These are phyloP conservation scores for Pseudoneurospora amorphoporcata DNA, from an alignment of 495 filamentous ascomycete genomes.

Conservation along the genomic window DNA sequence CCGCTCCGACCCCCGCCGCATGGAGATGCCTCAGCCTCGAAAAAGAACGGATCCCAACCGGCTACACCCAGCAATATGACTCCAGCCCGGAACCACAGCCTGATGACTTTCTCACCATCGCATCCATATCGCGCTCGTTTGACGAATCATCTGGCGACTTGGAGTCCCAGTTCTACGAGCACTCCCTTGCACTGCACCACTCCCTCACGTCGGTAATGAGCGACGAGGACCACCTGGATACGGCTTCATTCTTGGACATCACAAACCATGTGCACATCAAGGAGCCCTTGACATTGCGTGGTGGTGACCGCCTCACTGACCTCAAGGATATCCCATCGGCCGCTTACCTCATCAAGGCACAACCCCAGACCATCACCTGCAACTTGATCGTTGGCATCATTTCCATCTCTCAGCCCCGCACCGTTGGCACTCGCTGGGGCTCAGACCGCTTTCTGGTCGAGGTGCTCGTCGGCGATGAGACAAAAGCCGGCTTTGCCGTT, in stretches of 20 bases:
- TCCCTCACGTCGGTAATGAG: conserved; percentile 8
- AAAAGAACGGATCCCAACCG: conserved; percentile 25
- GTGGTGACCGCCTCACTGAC: conserved; percentile 40
- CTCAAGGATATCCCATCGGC: conserved; percentile 63
- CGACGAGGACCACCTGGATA: conserved; percentile 3
- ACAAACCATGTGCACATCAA: conserved; percentile 1
- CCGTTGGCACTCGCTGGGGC: conserved; percentile 41
- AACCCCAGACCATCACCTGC: conserved; percentile 68
- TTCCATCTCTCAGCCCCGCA: conserved; percentile 54
- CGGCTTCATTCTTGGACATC: conserved; percentile 7
- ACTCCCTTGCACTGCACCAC: conserved; percentile 55
- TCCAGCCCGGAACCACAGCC: conserved; percentile 16
- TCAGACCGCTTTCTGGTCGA: conserved; percentile 57
- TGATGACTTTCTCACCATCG: conserved; percentile 41
- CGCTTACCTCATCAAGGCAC: conserved; percentile 53
- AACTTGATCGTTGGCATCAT: conserved; percentile 74
- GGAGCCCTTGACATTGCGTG: conserved; percentile 11
- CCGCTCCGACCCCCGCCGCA: conserved; percentile 19
- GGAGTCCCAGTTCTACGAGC: conserved; percentile 56
- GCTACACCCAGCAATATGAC: conserved; percentile 39
- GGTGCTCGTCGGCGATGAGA: conserved; percentile 78
- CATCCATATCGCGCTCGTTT: conserved; percentile 23
- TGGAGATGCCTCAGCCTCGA: conserved; percentile 41
- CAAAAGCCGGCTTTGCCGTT: conserved; percentile 66
- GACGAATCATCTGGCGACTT: conserved; percentile 17